Conservation (phyloP, 441 rosid species). For the Gossypium lobatum region DNA sequence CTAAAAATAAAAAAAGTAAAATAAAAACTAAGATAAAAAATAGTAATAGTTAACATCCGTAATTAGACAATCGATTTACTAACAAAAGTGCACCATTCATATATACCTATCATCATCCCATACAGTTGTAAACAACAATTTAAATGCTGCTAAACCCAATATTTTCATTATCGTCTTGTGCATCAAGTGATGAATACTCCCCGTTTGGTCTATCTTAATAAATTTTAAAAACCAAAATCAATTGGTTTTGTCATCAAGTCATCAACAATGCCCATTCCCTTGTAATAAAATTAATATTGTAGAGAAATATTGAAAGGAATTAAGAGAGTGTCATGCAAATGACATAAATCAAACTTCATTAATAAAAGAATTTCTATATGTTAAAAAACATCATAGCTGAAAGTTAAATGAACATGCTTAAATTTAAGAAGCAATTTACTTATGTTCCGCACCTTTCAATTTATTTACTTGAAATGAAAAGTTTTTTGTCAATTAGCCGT, state of each 20-base stretch:
- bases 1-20: no score
- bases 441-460: conserved; percentile 34
- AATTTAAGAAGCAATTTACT: conserved; percentile 26
- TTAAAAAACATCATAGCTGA: background rate
- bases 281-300: background rate
- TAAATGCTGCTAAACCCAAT: no score
- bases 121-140: no score
- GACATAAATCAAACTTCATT: background rate
- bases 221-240: no score
- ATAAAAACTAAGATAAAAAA: no score
- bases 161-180: no score
- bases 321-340: background rate
- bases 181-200: no score
- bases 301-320: background rate
- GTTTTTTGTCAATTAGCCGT: conserved; percentile 14
- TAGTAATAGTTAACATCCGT: no score
- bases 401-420: conserved; percentile 13
- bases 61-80: no score
- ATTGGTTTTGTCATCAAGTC: background rate
- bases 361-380: background rate
- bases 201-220: no score
- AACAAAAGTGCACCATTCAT: no score
- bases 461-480: conserved; percentile 38
- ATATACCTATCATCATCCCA: no score
- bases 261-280: background rate